These are phyloP conservation scores for Aaosphaeria pasadenensis DNA, from an alignment of 2,329 filamentous ascomycete genomes.

Conservation along the genomic window DNA sequence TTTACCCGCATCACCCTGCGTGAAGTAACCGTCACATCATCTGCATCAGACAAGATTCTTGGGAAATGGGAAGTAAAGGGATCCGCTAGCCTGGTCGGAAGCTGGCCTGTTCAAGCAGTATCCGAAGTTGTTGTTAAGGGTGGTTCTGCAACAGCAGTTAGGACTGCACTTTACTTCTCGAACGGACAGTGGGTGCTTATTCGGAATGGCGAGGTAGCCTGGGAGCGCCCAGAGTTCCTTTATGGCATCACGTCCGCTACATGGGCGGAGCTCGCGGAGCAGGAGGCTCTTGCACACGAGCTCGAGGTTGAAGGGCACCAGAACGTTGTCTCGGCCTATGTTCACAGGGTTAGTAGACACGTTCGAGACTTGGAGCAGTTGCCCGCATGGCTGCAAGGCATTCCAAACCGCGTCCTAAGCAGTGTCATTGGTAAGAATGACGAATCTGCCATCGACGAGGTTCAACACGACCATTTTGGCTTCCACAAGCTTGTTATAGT, in stretches of 20 bases:
- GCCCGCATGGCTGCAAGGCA: slow-evolving; percentile 66
- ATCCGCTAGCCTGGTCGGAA: slow-evolving; percentile 25
- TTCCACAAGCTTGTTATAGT: slow-evolving; percentile 83
- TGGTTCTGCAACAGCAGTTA: slow-evolving; percentile 67
- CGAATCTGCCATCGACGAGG: slow-evolving; percentile 49
- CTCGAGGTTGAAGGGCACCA: slow-evolving; percentile 84
- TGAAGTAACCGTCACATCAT: slow-evolving; percentile 72
- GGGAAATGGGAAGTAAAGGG: slow-evolving; percentile 66
- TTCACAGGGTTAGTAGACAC: slow-evolving; percentile 83
- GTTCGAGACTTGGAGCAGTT: slow-evolving; percentile 72
- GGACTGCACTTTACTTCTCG: slow-evolving; percentile 66
- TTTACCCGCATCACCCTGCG: slow-evolving; percentile 79
- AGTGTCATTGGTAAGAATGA: slow-evolving; percentile 55
- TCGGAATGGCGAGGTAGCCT: slow-evolving; percentile 75
- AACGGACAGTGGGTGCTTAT: slow-evolving; percentile 78
- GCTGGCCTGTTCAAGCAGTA: slow-evolving; percentile 61
- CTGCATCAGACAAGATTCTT: slow-evolving; percentile 71
- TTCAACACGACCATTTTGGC: slow-evolving; percentile 74
- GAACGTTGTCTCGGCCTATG: slow-evolving; percentile 76
- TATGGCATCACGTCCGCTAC: slow-evolving; percentile 75
- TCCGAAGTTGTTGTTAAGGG: slow-evolving; percentile 79
- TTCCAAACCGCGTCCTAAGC: slow-evolving; percentile 67
- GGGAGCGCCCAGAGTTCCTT: slow-evolving; percentile 79
- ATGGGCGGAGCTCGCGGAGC: slow-evolving; percentile 74
- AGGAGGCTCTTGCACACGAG: slow-evolving; percentile 72